Percentiles rank a stretch among this genome's conserved stretches.
These are phyloP conservation scores for Kregervanrija pseudodelftensis DNA, from an alignment of 805 yeast species.

Conservation along the genomic window DNA sequence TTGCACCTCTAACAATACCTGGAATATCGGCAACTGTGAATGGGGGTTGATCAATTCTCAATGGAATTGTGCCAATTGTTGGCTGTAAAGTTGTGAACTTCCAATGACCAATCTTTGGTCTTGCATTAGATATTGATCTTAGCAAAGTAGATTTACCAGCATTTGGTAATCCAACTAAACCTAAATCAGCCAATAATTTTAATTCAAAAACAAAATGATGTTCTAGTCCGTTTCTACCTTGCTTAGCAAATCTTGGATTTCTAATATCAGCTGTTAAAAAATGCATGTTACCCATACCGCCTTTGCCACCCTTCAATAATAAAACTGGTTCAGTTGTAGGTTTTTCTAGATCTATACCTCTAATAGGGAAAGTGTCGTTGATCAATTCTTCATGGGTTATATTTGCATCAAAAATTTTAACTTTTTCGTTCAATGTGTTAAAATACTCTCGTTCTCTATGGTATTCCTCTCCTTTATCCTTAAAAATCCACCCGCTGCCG, in stretches of 20 bases:
- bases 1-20: conserved; percentile 87
- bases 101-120: conserved; percentile 94
- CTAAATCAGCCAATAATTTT: conserved; percentile 85
- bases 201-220: conserved; percentile 72
- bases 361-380: conserved; percentile 67
- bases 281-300: conserved; percentile 97
- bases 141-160: conserved; percentile 92
- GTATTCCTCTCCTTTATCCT: conserved; percentile 66
- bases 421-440: conserved; percentile 51
- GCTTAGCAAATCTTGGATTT: conserved; percentile 83
- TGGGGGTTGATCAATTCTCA: conserved; percentile 55
- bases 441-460: conserved; percentile 65
- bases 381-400: conserved; percentile 48
- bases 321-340: conserved; percentile 62
- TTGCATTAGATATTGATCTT: conserved; percentile 80
- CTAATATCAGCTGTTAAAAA: conserved; percentile 77
- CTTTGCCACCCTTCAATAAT: conserved; percentile 77
- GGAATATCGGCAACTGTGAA: conserved; percentile 98
- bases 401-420: conserved; percentile 56
- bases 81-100: conserved; percentile 93
- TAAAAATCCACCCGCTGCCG: conserved; percentile 88
- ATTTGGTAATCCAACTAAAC: conserved; percentile 91
- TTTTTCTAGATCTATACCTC: conserved; percentile 68
- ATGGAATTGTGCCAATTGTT: conserved; percentile 76
- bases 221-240: conserved; percentile 65